phyloP scores from a whole-genome alignment of 2,329 filamentous ascomycete species.

The Calonectria pseudoturangicola region DNA sequence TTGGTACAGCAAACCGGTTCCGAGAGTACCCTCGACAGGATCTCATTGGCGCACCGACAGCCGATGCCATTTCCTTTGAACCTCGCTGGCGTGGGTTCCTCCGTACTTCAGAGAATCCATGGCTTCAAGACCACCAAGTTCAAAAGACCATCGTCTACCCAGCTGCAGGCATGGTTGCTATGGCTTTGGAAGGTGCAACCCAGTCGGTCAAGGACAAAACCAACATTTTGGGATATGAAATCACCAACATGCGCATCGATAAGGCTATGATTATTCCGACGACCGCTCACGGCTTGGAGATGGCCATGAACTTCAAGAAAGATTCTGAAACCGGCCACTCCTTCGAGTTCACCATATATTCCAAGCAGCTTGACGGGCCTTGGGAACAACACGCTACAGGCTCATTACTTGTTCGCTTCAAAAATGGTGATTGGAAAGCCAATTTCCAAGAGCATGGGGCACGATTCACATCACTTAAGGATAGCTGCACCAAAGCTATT shows the following conservation, averaged over 20 bases:
- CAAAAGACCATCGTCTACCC: conserved; percentile 71
- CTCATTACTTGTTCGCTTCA: conserved; percentile 55
- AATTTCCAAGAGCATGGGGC: conserved; percentile 48
- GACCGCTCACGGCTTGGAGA: conserved; percentile 69
- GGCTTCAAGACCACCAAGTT: conserved; percentile 71
- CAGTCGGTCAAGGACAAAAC: conserved; percentile 59
- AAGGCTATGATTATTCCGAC: conserved; percentile 71
- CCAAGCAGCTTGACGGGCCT: conserved; percentile 62
- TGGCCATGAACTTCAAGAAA: conserved; percentile 66
- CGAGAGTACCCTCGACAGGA: conserved; percentile 68
- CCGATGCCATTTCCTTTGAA: conserved; percentile 66
- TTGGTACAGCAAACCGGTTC: conserved; percentile 66
- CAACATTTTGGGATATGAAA: conserved; percentile 62
- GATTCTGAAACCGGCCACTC: conserved; percentile 21
- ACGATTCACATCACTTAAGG: conserved; percentile 51
- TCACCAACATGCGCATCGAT: conserved; percentile 67
- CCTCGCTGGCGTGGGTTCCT: conserved; percentile 71
- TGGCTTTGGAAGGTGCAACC: conserved; percentile 68
- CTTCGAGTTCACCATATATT: conserved; percentile 67
- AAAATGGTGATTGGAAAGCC: conserved; percentile 44
- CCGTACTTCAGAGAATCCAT: conserved; percentile 69
- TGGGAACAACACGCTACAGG: conserved; percentile 68
- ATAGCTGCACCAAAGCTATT: conserved; percentile 58
- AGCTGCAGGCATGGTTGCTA: conserved; percentile 69
- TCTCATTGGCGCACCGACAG: conserved; percentile 68